Evolutionary conservation across 371 early-diverging fungal genomes (phyloP).

Genomic region (Dipsacomyces acuminosporus): DNA sequence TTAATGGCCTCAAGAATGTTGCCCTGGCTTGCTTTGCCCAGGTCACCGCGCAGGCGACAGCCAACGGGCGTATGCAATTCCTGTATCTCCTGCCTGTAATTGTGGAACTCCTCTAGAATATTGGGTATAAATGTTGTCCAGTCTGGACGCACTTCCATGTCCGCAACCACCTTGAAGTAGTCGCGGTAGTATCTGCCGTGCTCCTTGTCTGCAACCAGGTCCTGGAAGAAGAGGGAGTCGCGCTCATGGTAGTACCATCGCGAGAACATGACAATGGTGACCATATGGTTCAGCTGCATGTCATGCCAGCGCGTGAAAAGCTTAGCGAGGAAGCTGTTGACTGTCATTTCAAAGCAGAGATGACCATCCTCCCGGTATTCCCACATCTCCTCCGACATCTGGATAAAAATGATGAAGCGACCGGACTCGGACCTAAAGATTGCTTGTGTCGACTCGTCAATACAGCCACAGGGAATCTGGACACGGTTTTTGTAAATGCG

Average conservation of each 20-base stretch:
- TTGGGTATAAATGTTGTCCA: conserved; percentile 78
- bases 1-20: conserved; percentile 94
- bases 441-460: conserved; percentile 71
- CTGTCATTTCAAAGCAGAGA: conserved; percentile 83
- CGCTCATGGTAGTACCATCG: conserved; percentile 69
- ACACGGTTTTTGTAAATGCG: conserved; percentile 60
- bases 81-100: conserved; percentile 74
- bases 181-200: conserved; percentile 70
- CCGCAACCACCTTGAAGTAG: conserved; percentile 90
- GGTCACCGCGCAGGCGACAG: conserved; percentile 50
- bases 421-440: conserved; percentile 95
- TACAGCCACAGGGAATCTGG: conserved; percentile 66
- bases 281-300: conserved; percentile 87
- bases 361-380: conserved; percentile 96
- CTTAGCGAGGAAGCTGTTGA: conserved; percentile 84
- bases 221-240: conserved; percentile 53
- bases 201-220: conserved; percentile 50
- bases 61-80: conserved; percentile 39
- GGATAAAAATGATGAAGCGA: conserved; percentile 87
- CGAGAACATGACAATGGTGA: conserved; percentile 89
- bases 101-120: conserved; percentile 70
- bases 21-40: conserved; percentile 78
- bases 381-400: conserved; percentile 96
- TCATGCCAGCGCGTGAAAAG: conserved; percentile 85
- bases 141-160: conserved; percentile 86